Conservation (phyloP, 345 rosid genomes). For the Lepidium sativum region DNA sequence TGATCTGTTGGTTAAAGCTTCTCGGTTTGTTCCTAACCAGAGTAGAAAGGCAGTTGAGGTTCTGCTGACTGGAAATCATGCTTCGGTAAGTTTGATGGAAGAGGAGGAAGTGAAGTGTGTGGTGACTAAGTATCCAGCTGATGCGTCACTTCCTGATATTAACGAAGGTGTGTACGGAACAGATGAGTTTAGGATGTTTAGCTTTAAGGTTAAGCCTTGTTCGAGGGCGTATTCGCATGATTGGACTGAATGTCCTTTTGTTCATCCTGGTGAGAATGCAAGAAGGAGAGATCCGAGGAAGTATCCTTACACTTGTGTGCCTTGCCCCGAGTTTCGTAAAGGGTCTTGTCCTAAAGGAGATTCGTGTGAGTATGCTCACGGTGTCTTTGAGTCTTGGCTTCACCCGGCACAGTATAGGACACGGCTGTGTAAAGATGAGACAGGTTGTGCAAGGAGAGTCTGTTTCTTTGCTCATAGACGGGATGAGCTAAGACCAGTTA, state of each 20-base stretch:
- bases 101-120: constrained; percentile 37
- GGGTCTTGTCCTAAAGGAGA: constrained; percentile 88
- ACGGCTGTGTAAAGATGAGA: constrained; percentile 94
- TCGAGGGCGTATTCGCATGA: constrained; percentile 98
- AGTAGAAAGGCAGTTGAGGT: constrained; percentile 49
- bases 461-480: constrained; percentile 95
- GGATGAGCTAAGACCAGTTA: constrained; percentile 83
- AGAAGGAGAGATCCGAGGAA: constrained; percentile 95
- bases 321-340: constrained; percentile 96
- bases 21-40: constrained; percentile 33
- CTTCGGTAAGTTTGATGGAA: constrained; percentile 18
- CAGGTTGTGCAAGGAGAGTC: constrained; percentile 76
- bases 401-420: constrained; percentile 97
- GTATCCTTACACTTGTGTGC: constrained; percentile 90
- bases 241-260: constrained; percentile 99
- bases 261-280: constrained; percentile 97
- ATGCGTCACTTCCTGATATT: constrained; percentile 79
- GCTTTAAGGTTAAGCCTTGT: constrained; percentile 93
- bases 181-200: constrained; percentile 91
- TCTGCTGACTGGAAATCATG: constrained; percentile 53
- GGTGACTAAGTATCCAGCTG: constrained; percentile 62
- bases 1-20: constrained; percentile 38
- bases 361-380: constrained; percentile 90
- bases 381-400: constrained; percentile 97
- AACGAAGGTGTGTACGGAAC: constrained; percentile 75